Base-by-base conservation (phyloP, 2,329 filamentous ascomycete genomes). In the Onygena corvina region DNA sequence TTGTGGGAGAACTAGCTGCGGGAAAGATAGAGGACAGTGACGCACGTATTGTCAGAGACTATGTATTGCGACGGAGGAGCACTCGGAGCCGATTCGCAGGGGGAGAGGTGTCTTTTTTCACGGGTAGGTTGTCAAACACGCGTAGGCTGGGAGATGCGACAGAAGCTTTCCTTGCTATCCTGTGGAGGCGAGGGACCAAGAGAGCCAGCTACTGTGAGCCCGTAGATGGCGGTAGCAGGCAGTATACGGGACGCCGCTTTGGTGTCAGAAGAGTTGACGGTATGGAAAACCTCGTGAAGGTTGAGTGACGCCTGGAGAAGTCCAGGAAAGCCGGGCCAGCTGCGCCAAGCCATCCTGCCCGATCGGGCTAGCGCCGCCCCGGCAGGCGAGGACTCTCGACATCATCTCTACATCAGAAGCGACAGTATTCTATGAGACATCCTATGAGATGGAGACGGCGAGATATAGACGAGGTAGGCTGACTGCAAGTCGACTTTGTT, bases 51-150 rank as follows among this genome's bases (percentile, higher is more conserved):
- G 61, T 69, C 63, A 71, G 61, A 61, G 62, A 63, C 61, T 61
- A 59, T 60, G 59, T 60, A 63, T 66, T 63, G 66, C 65, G 67
- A 69, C 67, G 59, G 60, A 61, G 59, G 60, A 66, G 60, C 63
- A 60, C 55, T 8, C 62, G 49, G 48, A 49, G 46, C 50, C 46
- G 31, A 47, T 33, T 31, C 46, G 46, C n/a, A 42, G 38, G 14
- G 30, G 36, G 33, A 29, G 20, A n/a, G n/a, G n/a, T n/a, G n/a
- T n/a, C n/a, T n/a, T n/a, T 20, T 34, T 47, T 30, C 21, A 30
- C 27, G 31, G 29, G 46, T 8, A 34, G 46, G 42, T 30, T 14
- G 42, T 5, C 33, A 8, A n/a, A 47, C 30, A 47, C 33, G 46
- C 33, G 46, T 35, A 27, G 33, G 33, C 21, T 7, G 21, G 9